Evolutionary conservation across 2,329 filamentous ascomycete species (phyloP).

Genomic region (Phialocephala sp.): DNA sequence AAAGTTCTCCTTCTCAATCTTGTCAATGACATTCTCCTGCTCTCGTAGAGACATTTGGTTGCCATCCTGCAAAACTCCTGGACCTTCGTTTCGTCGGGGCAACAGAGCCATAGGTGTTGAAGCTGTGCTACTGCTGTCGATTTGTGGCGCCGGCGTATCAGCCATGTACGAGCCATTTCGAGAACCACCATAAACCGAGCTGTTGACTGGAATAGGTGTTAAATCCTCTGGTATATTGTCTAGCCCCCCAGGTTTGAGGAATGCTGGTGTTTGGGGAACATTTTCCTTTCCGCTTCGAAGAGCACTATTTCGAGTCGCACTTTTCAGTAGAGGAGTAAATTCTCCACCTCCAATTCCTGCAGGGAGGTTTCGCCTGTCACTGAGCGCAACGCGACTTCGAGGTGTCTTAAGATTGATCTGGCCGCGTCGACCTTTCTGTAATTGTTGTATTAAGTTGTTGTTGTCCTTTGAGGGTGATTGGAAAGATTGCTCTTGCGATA

Average conservation of each 20-base stretch:
- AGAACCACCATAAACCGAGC: conserved; percentile 71
- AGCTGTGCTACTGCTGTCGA: conserved; percentile 78
- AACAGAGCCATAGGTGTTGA: conserved; percentile 81
- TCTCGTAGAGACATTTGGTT: conserved; percentile 92
- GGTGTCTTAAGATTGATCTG: conserved; percentile 73
- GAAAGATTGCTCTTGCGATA: conserved; percentile 88
- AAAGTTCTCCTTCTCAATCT: conserved; percentile 98
- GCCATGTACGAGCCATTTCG: conserved; percentile 67
- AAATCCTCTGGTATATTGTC: conserved; percentile 72
- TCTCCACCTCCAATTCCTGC: conserved; percentile 69
- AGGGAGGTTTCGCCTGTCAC: conserved; percentile 74
- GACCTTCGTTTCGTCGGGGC: conserved; percentile 65
- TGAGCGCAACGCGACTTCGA: conserved; percentile 69
- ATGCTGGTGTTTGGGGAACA: conserved; percentile 71
- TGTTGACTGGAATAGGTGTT: conserved; percentile 75
- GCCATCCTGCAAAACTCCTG: conserved; percentile 78
- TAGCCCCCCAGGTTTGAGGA: conserved; percentile 61
- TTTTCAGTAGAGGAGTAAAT: conserved; percentile 94
- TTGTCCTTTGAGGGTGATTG: conserved; percentile 77
- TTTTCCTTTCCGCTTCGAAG: conserved; percentile 69
- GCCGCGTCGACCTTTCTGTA: conserved; percentile 66
- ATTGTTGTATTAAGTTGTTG: conserved; percentile 75
- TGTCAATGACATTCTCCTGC: conserved; percentile 93
- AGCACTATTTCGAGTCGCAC: conserved; percentile 73
- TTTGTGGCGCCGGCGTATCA: conserved; percentile 76